Evolutionary conservation across 352 stramenopile genomes (phyloP).

Genomic region (Phytopythium aichiense): DNA sequence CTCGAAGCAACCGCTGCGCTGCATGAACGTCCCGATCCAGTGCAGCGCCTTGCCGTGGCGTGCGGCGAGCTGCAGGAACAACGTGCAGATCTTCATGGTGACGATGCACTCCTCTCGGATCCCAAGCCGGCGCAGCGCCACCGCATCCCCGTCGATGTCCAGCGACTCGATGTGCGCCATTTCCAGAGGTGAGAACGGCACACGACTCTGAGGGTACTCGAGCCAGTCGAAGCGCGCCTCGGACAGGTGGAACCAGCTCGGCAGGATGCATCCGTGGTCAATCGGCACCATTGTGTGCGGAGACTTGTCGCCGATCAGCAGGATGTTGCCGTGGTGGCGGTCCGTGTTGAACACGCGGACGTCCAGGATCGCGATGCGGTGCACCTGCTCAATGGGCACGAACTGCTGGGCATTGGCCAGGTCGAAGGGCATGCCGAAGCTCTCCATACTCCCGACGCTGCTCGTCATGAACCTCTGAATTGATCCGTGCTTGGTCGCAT

Average conservation of each 20-base stretch:
- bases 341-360: conserved; percentile 86
- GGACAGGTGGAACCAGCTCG: conserved; percentile 77
- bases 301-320: conserved; percentile 71
- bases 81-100: conserved; percentile 71
- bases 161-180: conserved; percentile 54
- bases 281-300: conserved; percentile 79
- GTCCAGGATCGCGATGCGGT: conserved; percentile 80
- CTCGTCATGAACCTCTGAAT: conserved; percentile 81
- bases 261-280: conserved; percentile 73
- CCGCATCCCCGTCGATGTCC: conserved; percentile 46
- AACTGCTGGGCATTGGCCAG: conserved; percentile 54
- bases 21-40: conserved; percentile 74
- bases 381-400: conserved; percentile 70
- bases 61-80: conserved; percentile 60
- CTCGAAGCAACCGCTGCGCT: conserved; percentile 64
- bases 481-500: conserved; percentile 51
- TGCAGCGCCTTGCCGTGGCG: conserved; percentile 40
- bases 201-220: conserved; percentile 66
- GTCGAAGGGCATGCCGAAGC: conserved; percentile 77
- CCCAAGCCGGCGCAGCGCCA: conserved; percentile 40
- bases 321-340: conserved; percentile 76
- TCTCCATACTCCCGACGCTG: conserved; percentile 74
- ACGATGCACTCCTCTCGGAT: conserved; percentile 72
- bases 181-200: conserved; percentile 38
- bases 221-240: conserved; percentile 82